A percentile compares a stretch with the other conserved stretches of the same genome.
Conservation (phyloP, 768 basidiomycete genomes). For the Hygrophoropsis aurantiaca region DNA sequence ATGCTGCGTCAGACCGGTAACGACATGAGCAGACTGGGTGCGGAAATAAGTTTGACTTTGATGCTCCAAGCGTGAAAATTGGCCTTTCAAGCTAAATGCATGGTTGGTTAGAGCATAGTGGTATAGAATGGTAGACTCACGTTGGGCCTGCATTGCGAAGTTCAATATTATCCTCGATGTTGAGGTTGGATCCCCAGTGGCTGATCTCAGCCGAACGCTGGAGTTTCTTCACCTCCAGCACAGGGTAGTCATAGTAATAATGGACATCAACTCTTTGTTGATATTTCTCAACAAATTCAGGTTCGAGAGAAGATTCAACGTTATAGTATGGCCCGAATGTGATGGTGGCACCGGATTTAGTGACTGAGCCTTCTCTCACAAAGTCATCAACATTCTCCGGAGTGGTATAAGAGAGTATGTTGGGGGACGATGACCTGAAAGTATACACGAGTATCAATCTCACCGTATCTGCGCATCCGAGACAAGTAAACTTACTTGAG, state of each 20-base stretch:
- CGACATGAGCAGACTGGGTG: slow-evolving; percentile 62
- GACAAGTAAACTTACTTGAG: slow-evolving; percentile 52
- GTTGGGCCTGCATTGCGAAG: slow-evolving; percentile 88
- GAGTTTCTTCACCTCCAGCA: slow-evolving; percentile 72
- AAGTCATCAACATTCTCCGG: slow-evolving; percentile 62
- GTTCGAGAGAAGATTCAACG: slow-evolving; percentile 61
- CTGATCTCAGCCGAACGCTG: slow-evolving; percentile 85
- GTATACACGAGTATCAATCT: too few species aligned
- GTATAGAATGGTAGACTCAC: slow-evolving; percentile 47
- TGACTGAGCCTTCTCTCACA: slow-evolving; percentile 56
- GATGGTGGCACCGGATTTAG: slow-evolving; percentile 76
- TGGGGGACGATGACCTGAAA: slow-evolving; percentile 65
- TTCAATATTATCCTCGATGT: slow-evolving; percentile 84
- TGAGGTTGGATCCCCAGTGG: slow-evolving; percentile 95
- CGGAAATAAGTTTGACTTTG: slow-evolving; percentile 75
- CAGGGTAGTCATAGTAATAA: slow-evolving; percentile 80
- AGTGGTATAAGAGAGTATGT: slow-evolving; percentile 69
- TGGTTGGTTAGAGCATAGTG: slow-evolving; percentile 3
- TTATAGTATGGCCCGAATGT: slow-evolving; percentile 89
- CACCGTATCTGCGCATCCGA: neutral
- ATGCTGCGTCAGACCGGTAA: slow-evolving; percentile 72
- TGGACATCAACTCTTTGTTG: slow-evolving; percentile 74
- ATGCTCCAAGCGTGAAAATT: slow-evolving; percentile 90
- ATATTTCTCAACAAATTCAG: slow-evolving; percentile 53
- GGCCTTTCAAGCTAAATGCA: slow-evolving; percentile 77